Evolutionary conservation across 176 grass and related monocot species (phyloP).

Genomic region (Aegilops longissima): DNA sequence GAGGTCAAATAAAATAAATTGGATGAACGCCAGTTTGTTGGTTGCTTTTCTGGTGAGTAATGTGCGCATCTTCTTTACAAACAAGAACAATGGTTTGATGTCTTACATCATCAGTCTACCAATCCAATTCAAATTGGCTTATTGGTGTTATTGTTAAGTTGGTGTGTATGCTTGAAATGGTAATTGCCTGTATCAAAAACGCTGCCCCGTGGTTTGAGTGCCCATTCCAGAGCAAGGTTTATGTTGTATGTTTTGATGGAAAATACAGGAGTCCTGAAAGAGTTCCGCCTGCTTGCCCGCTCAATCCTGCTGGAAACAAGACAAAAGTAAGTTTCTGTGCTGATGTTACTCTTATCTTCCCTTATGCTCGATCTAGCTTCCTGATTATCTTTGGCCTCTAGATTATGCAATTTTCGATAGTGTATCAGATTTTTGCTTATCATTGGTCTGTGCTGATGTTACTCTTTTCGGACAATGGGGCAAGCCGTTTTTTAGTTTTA

Average conservation of each 20-base stretch:
- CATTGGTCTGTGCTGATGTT: no score
- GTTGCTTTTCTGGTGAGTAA: no score
- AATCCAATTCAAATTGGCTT: neutral
- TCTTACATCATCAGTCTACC: neutral
- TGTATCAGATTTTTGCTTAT: neutral
- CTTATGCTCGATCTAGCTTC: neutral
- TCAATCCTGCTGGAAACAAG: constrained; percentile 62
- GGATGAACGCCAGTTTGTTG: no score
- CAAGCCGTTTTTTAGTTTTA: no score
- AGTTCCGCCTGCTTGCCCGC: constrained; percentile 78
- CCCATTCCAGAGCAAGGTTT: constrained; percentile 61
- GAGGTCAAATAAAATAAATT: no score
- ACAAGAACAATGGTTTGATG: no score
- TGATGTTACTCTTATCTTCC: no score
- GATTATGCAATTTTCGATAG: neutral
- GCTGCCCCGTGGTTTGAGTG: neutral
- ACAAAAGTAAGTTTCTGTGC: constrained; percentile 39
- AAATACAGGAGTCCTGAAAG: constrained; percentile 77
- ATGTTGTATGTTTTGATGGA: constrained; percentile 74
- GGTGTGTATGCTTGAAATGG: neutral
- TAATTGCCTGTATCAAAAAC: neutral
- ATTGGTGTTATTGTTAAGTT: neutral
- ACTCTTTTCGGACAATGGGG: no score
- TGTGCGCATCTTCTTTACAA: no score
- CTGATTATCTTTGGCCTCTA: neutral